phyloP scores from a whole-genome alignment of 176 grass and related monocot species.

The Elaeis guineensis region DNA sequence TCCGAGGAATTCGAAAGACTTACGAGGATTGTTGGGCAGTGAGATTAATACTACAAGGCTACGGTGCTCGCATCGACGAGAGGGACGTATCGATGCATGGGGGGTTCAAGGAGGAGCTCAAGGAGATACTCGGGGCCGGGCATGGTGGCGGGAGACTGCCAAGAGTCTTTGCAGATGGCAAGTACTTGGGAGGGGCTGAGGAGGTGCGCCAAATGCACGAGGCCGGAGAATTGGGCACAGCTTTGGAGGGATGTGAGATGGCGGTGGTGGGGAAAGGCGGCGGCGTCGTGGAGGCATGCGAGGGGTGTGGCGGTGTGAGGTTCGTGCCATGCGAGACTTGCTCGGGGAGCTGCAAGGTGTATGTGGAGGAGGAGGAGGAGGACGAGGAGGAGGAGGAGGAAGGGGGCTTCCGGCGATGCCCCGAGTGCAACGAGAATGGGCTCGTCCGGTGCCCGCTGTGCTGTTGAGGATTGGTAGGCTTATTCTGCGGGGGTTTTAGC shows the following conservation, averaged over 20 bases:
- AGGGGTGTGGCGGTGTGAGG: slow-evolving; percentile 70
- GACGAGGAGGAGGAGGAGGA: slow-evolving; percentile 17
- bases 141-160: slow-evolving; percentile 34
- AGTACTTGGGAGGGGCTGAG: slow-evolving; percentile 57
- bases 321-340: slow-evolving; percentile 91
- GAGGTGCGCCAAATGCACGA: slow-evolving; percentile 71
- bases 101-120: slow-evolving; percentile 81
- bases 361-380: slow-evolving; percentile 30
- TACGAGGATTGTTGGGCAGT: slow-evolving; percentile 81
- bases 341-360: slow-evolving; percentile 98
- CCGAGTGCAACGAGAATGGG: slow-evolving; percentile 95
- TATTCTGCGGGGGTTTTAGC: no score
- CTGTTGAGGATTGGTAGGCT: slow-evolving; percentile 9
- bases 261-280: slow-evolving; percentile 9
- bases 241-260: slow-evolving; percentile 46
- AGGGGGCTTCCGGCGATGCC: slow-evolving; percentile 57
- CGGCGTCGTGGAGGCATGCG: slow-evolving; percentile 28
- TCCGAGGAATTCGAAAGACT: slow-evolving; percentile 77
- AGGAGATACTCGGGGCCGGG: slow-evolving; percentile 23
- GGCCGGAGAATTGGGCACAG: slow-evolving; percentile 42
- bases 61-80: slow-evolving; percentile 70
- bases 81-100: slow-evolving; percentile 84
- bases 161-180: slow-evolving; percentile 56
- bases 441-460: slow-evolving; percentile 76
- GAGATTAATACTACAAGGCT: slow-evolving; percentile 51